Evolutionary conservation across 2,329 filamentous ascomycete species (phyloP), one percentile per base, ranked within the genome.

Genomic region (Arachnomyces sp.): DNA sequence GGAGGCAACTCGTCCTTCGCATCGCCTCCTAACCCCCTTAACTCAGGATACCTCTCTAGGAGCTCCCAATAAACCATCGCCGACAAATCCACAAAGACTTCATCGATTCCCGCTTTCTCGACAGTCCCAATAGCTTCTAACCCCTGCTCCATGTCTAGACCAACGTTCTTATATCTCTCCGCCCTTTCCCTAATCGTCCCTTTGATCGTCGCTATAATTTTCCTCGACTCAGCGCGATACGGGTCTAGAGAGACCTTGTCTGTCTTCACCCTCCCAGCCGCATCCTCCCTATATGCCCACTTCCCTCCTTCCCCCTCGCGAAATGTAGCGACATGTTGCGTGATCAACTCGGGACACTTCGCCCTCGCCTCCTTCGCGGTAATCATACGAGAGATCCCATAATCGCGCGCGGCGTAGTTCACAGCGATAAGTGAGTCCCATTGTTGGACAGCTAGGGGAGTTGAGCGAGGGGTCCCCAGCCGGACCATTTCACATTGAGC

Each of bases 181-280:
- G 53, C 49, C 57, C 60, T 64, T 37, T 46, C 51, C 1, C 84
- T 82, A 33, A 95, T 64, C 28, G 70, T 68, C 3, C 83, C 82
- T 56, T 88, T 90, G 56, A 96, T 84, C 42, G 79, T 65, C 8
- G 79, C 76, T 52, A 96, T 60, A 43, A 96, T 95, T 64, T 75
- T 83, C 46, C 88, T 76, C 13, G 85, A 93, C 61, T 95, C 77
- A 20, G 85, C 71, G 28, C 92, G 77, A 63, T 96, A 98, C 7
- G 88, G 87, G 59, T 98, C 92, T 30, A 98, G 68, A 5, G 85
- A 94, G 29, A 96, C 92, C 64, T 98, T 98, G 60, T 95, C 84
- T 25, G 82, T 89, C 30, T 77, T 79, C 51, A 95, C 92, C 52
- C 86, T 80, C 54, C 76, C 77, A 39, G 77, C 80, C 7, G 86